Conservation (phyloP, 2,329 filamentous ascomycete species). For the Sclerotinia subarctica region DNA sequence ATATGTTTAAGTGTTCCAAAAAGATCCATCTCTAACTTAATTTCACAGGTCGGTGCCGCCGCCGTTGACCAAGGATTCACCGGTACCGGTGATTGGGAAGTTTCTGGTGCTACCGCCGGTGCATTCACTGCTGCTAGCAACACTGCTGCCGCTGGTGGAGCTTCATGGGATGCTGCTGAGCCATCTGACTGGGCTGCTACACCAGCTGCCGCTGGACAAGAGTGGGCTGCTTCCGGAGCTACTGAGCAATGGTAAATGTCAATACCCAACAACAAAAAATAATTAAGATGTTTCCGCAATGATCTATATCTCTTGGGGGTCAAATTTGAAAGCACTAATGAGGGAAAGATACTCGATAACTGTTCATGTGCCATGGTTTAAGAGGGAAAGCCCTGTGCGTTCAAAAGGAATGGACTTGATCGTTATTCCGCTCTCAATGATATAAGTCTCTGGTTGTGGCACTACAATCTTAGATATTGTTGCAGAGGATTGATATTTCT, state of each 20-base stretch:
- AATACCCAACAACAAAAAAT: slow-evolving; percentile 22
- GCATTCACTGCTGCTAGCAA: slow-evolving; percentile 56
- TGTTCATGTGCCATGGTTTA: slow-evolving; percentile 43
- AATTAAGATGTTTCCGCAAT: slow-evolving; percentile 27
- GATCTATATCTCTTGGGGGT: slow-evolving; percentile 40
- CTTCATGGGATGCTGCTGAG: slow-evolving; percentile 59
- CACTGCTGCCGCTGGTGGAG: slow-evolving; percentile 57
- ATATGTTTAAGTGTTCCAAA: too few species aligned
- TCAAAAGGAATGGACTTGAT: slow-evolving; percentile 47
- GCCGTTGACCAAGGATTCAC: slow-evolving; percentile 78
- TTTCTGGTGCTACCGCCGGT: slow-evolving; percentile 60
- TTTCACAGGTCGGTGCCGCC: slow-evolving; percentile 57
- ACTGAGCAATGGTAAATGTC: slow-evolving; percentile 38
- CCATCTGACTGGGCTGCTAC: slow-evolving; percentile 48
- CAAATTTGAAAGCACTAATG: slow-evolving; percentile 78
- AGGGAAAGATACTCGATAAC: slow-evolving; percentile 96
- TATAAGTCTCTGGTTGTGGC: slow-evolving; percentile 18
- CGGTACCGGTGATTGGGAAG: slow-evolving; percentile 73
- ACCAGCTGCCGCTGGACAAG: slow-evolving; percentile 44
- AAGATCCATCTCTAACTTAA: slow-evolving; percentile 6
- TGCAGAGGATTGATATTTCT: slow-evolving; percentile 13
- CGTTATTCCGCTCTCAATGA: slow-evolving; percentile 23
- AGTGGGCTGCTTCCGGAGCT: slow-evolving; percentile 54
- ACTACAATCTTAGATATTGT: slow-evolving; percentile 14
- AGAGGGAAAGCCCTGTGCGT: slow-evolving; percentile 98